Evolutionary conservation across 805 yeast genomes (phyloP).

Genomic region (Jamesozyma piceae): DNA sequence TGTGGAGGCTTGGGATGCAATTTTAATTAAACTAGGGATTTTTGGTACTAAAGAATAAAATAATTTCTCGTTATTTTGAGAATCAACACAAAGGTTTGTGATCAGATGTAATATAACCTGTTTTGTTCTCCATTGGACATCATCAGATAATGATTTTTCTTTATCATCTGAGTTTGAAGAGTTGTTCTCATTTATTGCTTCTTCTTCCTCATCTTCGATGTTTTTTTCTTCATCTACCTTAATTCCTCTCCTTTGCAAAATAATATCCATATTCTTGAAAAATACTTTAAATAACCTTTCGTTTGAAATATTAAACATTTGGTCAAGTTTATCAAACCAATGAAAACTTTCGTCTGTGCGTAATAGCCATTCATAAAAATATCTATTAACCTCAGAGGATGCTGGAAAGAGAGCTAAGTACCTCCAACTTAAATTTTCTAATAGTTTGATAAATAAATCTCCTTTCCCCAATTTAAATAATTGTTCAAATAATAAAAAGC

Average conservation of each 20-base stretch:
- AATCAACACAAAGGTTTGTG: conserved; percentile 10
- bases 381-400: conserved; percentile 35
- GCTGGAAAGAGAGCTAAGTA: conserved; percentile 39
- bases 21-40: conserved; percentile 60
- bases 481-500: conserved; percentile 51
- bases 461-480: conserved; percentile 46
- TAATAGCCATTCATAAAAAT: conserved; percentile 55
- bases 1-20: conserved; percentile 76
- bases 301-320: conserved; percentile 39
- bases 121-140: conserved; percentile 37
- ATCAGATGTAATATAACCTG: conserved; percentile 32
- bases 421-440: conserved; percentile 54
- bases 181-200: conserved; percentile 31
- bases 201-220: conserved; percentile 41
- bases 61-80: conserved; percentile 4
- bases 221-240: conserved; percentile 28
- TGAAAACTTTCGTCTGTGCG: conserved; percentile 34
- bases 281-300: conserved; percentile 35
- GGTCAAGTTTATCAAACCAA: conserved; percentile 53
- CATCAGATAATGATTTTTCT: conserved; percentile 13
- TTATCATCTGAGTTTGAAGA: background rate
- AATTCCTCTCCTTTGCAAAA: conserved; percentile 32
- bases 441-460: conserved; percentile 34
- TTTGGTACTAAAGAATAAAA: conserved; percentile 17
- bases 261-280: conserved; percentile 34